phyloP scores from a whole-genome alignment of 768 basidiomycete species.

The Pilatotrama ljubarskyi region DNA sequence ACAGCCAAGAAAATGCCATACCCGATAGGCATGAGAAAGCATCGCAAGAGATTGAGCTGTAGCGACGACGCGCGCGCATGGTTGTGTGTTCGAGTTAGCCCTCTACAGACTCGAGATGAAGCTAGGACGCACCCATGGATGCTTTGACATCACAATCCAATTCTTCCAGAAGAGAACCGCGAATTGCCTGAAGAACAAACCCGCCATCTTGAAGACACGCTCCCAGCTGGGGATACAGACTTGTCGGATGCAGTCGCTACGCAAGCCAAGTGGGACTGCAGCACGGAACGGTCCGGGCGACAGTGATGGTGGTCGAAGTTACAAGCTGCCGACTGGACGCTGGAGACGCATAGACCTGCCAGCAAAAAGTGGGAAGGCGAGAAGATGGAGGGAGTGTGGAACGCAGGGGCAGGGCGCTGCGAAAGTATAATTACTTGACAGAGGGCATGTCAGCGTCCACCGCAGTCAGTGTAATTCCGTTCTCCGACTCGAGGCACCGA shows the following conservation, averaged over 20 bases:
- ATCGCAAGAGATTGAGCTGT: slow-evolving; percentile 60
- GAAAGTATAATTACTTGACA: too few relatives aligned
- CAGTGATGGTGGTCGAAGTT: too few relatives aligned
- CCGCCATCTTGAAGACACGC: not conserved
- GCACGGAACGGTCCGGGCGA: too few relatives aligned
- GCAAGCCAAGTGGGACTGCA: too few relatives aligned
- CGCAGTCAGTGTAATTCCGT: too few relatives aligned
- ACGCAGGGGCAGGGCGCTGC: too few relatives aligned
- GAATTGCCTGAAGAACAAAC: slow-evolving; percentile 62
- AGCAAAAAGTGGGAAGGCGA: not conserved
- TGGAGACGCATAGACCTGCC: not conserved
- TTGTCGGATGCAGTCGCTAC: too few relatives aligned
- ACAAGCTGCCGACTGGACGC: too few relatives aligned
- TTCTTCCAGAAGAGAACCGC: slow-evolving; percentile 67
- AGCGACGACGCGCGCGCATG: not conserved
- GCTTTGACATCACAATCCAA: slow-evolving; percentile 69
- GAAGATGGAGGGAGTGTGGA: too few relatives aligned
- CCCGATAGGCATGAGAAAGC: slow-evolving; percentile 62
- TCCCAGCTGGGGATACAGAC: too few relatives aligned
- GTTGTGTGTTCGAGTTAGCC: not conserved
- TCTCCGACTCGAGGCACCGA: too few relatives aligned
- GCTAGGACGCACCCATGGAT: slow-evolving; percentile 53
- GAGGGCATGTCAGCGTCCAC: too few relatives aligned
- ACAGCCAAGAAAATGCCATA: slow-evolving; percentile 68
- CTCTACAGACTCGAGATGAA: not conserved